Base-by-base conservation (phyloP, 2,329 filamentous ascomycete genomes). In the Trichoderma hamatum region DNA sequence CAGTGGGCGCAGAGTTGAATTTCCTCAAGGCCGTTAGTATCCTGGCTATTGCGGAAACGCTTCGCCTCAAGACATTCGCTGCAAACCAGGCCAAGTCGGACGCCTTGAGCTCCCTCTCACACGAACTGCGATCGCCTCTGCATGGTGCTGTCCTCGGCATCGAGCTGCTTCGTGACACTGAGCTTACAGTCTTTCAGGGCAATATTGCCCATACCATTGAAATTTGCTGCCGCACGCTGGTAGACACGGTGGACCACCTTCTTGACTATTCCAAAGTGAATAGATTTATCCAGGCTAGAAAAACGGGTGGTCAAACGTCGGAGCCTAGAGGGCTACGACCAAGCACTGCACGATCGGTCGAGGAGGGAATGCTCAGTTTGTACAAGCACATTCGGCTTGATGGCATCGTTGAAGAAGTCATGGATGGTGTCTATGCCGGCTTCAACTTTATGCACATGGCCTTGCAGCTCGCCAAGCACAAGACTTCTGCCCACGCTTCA, bases 91-190 rank as follows among this genome's bases (percentile, higher is more conserved):
- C 85, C 28, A 88, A 88, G 73, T 84, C 84, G 2, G 86, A 89
- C 67, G 85, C 88, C 36, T 82, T 90, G 13, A 84, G 85, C 1
- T 88, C 85, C 1, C 83, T 90, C 3, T 88, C 85, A 2, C 88
- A 90, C 73, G 88, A 90, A 73, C 77, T 90, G 16, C 81, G 88
- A 7, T 88, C 85, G 1, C 88, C 88, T 0, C 77, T 90, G 1
- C 88, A 90, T 67, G 88, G 88, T 3, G 84, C 90, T 36, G 77
- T 90, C 0, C 83, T 85, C 0, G 86, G 80, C 66, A 80, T 82
- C 1, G 86, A 88, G 71, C 76, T 88, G 5, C 74, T 89, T 0
- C 80, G 82, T 7, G 85, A 88, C n/a, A 86, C 85, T 0, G 70
- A 77, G 0, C 77, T 88, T 28, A 81, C 79, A 43, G 79, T 80